These are phyloP conservation scores for Kuraishia floccosa DNA, from an alignment of 805 yeast species.

Conservation along the genomic window DNA sequence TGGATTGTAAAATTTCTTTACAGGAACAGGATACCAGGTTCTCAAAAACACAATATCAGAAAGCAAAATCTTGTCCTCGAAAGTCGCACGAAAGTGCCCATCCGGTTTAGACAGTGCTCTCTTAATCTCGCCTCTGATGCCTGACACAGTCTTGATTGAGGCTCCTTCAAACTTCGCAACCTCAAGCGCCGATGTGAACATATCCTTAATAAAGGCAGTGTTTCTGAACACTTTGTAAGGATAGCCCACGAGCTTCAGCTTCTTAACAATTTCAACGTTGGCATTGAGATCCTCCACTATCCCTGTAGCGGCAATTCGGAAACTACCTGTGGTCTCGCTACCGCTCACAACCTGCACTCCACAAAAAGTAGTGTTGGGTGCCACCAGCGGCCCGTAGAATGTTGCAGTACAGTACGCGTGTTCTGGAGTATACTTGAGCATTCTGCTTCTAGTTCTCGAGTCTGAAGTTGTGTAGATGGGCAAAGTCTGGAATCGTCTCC, in stretches of 20 bases:
- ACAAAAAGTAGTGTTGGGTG: conserved; percentile 96
- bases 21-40: conserved; percentile 94
- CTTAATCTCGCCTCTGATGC: conserved; percentile 95
- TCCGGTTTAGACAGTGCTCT: conserved; percentile 91
- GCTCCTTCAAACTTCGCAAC: conserved; percentile 99
- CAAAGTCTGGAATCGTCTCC: conserved; percentile 97
- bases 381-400: conserved; percentile 92
- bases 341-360: conserved; percentile 86
- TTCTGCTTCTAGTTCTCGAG: conserved; percentile 94
- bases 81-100: conserved; percentile 92
- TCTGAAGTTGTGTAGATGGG: conserved; percentile 96
- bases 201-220: conserved; percentile 94
- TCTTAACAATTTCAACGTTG: conserved; percentile 86
- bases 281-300: conserved; percentile 89
- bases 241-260: conserved; percentile 87
- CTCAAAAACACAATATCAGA: conserved; percentile 83
- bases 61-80: conserved; percentile 89
- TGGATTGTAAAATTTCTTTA: conserved; percentile 89
- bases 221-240: conserved; percentile 91
- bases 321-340: conserved; percentile 75
- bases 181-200: conserved; percentile 88
- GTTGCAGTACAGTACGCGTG: conserved; percentile 95
- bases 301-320: conserved; percentile 96
- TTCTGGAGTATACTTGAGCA: conserved; percentile 97
- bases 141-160: conserved; percentile 89